Percentiles rank a stretch among this genome's conserved stretches.
Conservation (phyloP, 768 basidiomycete species). For the Tulasnella sp. region DNA sequence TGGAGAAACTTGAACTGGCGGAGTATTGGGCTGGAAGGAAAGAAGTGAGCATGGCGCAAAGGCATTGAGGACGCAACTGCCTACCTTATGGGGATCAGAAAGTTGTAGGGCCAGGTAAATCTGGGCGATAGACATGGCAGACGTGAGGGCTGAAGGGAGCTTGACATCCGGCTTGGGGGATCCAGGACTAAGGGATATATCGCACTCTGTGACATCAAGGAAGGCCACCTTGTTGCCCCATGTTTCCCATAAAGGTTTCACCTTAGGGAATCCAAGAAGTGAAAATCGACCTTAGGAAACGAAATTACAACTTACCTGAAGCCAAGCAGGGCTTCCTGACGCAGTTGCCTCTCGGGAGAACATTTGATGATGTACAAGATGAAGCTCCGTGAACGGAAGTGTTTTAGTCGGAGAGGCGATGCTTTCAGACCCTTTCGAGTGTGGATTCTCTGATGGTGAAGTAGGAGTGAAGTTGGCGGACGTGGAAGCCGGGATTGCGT, state of each 20-base stretch:
- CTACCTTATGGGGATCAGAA: not conserved
- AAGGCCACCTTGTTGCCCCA: not conserved
- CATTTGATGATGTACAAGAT: not conserved
- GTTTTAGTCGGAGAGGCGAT: too few relatives aligned
- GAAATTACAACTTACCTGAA: not conserved
- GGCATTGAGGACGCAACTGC: not conserved
- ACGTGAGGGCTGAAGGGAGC: not conserved
- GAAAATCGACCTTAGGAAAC: not conserved
- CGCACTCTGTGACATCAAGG: not conserved
- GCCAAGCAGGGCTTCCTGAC: not conserved
- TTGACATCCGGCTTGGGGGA: not conserved
- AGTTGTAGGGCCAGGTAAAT: not conserved
- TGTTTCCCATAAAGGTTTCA: not conserved
- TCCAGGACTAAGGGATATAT: not conserved
- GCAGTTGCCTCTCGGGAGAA: not conserved
- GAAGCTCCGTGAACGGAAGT: not conserved
- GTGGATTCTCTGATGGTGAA: too few relatives aligned
- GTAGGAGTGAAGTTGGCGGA: too few relatives aligned
- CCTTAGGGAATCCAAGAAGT: not conserved
- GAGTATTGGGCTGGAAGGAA: not conserved
- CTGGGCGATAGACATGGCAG: not conserved
- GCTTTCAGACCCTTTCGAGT: too few relatives aligned
- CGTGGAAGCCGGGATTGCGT: too few relatives aligned
- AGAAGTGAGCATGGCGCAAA: not conserved
- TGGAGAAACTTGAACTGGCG: not conserved